Evolutionary conservation across 2,329 filamentous ascomycete genomes (phyloP), one percentile per base, ranked within the genome.

Genomic region (Aspergillus fumigatiaffinis): DNA sequence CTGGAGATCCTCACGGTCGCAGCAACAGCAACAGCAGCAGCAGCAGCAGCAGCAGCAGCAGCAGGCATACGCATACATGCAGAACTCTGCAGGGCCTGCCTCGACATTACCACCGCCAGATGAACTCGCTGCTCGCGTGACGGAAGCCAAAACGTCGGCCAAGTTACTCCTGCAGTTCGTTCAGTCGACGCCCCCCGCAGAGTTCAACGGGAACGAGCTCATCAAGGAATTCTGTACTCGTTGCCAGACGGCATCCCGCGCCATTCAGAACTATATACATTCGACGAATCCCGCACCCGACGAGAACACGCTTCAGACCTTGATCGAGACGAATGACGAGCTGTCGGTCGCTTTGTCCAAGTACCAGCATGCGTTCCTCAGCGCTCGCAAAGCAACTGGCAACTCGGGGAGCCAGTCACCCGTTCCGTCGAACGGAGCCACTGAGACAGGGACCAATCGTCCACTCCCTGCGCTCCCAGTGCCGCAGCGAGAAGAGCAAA

Each of bases 291-390:
- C 93, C 0, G 72, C 84, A 1, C 92, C 93, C 0, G 94, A 97
- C 73, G 93, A 96, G 68, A 89, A 96, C 64, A 97, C 93, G 1
- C 91, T 97, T 84, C 87, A 94, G 70, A 92, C 87, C 14, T 79
- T 99, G 60, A 96, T 99, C 68, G 92, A 97, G 73, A 94, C 91
- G 14, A 96, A 96, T 71, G 94, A 97, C 74, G 89, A 93, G 70
- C 80, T 99, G 29, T 90, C 91, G 59, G 85, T 90, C 48, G 88
- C 92, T 0, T 81, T 93, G 44, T 94, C 87, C 62, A 87, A 91
- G 70, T 91, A 97, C 73, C 91, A 96, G 73, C 86, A 92, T 54
- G 88, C 91, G 9, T 79, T 95, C 44, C 77, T 87, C 6, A 77
- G 82, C 59, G 85, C 84, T 8, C 78, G 85, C 49, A 79, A 81